Conservation (phyloP, 805 yeast genomes). For the Maudiozyma saulgeensis region DNA sequence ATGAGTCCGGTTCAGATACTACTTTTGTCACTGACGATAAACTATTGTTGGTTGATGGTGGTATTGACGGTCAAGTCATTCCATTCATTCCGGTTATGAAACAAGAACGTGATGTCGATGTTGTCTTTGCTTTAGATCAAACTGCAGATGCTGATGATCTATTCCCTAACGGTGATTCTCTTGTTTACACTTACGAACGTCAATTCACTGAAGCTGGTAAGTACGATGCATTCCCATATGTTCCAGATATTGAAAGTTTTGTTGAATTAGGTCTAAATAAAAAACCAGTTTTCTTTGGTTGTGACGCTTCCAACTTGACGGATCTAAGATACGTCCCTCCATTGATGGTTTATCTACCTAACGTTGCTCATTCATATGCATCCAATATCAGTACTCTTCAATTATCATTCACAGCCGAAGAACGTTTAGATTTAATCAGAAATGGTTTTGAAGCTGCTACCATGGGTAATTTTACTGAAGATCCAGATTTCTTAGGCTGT, state of each 20-base stretch:
- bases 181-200: slow-evolving; percentile 46
- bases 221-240: slow-evolving; percentile 65
- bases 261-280: slow-evolving; percentile 50
- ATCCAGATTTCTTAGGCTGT: slow-evolving; percentile 61
- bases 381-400: slow-evolving; percentile 66
- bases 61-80: slow-evolving; percentile 55
- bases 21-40: slow-evolving; percentile 34
- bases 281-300: slow-evolving; percentile 75
- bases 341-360: slow-evolving; percentile 64
- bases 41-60: slow-evolving; percentile 59
- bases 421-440: slow-evolving; percentile 47
- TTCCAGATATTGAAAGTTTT: slow-evolving; percentile 61
- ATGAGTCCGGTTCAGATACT: slow-evolving; percentile 25
- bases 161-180: slow-evolving; percentile 64
- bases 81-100: slow-evolving; percentile 60
- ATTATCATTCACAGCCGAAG: slow-evolving; percentile 49
- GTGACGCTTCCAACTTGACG: slow-evolving; percentile 57
- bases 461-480: slow-evolving; percentile 56
- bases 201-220: slow-evolving; percentile 48
- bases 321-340: slow-evolving; percentile 54
- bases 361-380: slow-evolving; percentile 51
- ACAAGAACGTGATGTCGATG: slow-evolving; percentile 49
- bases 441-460: slow-evolving; percentile 73
- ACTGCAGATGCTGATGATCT: slow-evolving; percentile 50
- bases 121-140: slow-evolving; percentile 55